Evolutionary conservation across 306 rosid genomes (phyloP).

Genomic region (Lathyrus tuberosus): DNA sequence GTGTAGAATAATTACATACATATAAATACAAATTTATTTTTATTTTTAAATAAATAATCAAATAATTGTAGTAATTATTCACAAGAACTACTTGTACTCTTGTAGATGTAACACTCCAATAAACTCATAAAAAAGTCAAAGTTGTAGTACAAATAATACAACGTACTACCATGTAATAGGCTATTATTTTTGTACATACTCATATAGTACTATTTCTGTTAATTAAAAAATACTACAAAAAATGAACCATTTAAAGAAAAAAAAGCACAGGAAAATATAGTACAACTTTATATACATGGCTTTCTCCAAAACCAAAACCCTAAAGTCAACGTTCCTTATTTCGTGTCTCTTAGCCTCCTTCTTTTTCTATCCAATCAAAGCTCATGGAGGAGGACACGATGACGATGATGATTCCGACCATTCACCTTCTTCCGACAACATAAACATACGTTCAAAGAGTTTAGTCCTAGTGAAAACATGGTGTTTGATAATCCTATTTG

Average conservation of each 20-base stretch:
- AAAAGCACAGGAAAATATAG: not conserved
- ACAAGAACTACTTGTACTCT: too few relatives aligned
- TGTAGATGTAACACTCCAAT: not conserved
- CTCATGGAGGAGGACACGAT: conserved; percentile 56
- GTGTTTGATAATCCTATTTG: conserved; percentile 67
- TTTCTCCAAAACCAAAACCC: conserved; percentile 40
- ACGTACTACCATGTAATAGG: not conserved
- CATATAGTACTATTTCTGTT: not conserved
- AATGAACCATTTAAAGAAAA: not conserved
- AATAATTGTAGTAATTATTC: too few relatives aligned
- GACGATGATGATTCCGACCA: not conserved
- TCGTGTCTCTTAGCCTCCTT: conserved; percentile 38
- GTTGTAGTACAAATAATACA: not conserved
- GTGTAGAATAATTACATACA: too few relatives aligned
- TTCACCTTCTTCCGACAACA: not conserved
- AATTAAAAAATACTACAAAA: not conserved
- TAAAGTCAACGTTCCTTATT: conserved; percentile 56
- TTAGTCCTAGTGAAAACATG: conserved; percentile 65
- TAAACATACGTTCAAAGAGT: conserved; percentile 45
- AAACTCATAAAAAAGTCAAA: not conserved
- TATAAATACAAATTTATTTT: too few relatives aligned
- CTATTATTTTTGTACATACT: not conserved
- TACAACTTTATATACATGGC: conserved; percentile 43
- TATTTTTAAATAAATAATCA: too few relatives aligned
- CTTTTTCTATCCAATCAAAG: conserved; percentile 33